These are phyloP conservation scores for Beauveria varroae DNA, from an alignment of 2,329 filamentous ascomycete species.

Conservation along the genomic window DNA sequence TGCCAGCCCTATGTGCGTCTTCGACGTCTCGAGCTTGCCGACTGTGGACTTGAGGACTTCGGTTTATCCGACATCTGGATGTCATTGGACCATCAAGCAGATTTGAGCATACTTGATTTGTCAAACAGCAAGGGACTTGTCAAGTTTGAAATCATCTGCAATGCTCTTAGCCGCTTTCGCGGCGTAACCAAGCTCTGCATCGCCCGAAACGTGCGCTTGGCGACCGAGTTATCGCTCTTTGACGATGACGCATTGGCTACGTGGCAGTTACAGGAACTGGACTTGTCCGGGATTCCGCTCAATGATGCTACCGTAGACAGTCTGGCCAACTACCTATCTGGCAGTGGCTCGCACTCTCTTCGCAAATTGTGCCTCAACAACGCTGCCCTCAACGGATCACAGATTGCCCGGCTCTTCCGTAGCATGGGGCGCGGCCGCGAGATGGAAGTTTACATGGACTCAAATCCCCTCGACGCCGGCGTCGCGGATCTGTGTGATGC, in stretches of 20 bases:
- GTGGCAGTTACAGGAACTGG: constrained; percentile 45
- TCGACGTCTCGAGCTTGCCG: constrained; percentile 42
- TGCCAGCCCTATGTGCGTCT: constrained; percentile 31
- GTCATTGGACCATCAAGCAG: constrained; percentile 36
- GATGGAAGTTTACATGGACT: constrained; percentile 41
- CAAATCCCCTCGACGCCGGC: constrained; percentile 45
- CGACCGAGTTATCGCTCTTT: constrained; percentile 37
- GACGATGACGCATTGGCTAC: constrained; percentile 33
- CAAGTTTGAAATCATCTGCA: constrained; percentile 37
- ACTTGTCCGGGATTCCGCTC: constrained; percentile 48
- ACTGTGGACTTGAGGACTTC: constrained; percentile 43
- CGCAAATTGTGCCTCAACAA: constrained; percentile 41
- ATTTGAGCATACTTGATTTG: constrained; percentile 42
- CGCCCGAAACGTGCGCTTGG: constrained; percentile 41
- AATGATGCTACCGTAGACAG: constrained; percentile 41
- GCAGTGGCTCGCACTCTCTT: constrained; percentile 32
- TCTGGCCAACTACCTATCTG: constrained; percentile 38
- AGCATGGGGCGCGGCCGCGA: constrained; percentile 41
- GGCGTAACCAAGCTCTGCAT: constrained; percentile 43
- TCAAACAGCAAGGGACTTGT: constrained; percentile 46
- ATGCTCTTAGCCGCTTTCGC: constrained; percentile 35
- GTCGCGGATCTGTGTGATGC: constrained; percentile 43
- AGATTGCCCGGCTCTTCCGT: constrained; percentile 43
- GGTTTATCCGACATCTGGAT: constrained; percentile 41
- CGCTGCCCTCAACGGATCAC: constrained; percentile 43